Evolutionary conservation across 768 basidiomycete species (phyloP), one percentile per base, ranked within the genome.

Genomic region (Phylloporus sp.): DNA sequence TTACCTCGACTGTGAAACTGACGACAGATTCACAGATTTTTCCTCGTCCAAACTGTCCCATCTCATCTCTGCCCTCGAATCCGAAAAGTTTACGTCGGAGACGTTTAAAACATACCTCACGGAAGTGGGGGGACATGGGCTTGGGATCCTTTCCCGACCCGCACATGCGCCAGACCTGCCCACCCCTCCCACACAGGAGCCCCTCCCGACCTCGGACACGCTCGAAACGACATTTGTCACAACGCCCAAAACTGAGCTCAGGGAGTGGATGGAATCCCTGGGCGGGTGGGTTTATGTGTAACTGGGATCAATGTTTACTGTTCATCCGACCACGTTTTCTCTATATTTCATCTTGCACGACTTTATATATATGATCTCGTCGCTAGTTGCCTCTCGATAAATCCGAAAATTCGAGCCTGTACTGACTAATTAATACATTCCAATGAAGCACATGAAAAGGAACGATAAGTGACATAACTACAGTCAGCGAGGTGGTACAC

Each of bases 121-220:
- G 28, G 80, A 88, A 46, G 90, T 99, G 40, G 96, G 96, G 14
- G 96, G 96, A 46, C 84, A 82, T 55, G 95, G 95, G 9, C 77
- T 95, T 15, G 95, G 95, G 50, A 78, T 99, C 55, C 73, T 91
- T 57, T 82, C 84, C 5, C 81, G 79, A 20, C 73, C 77, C 22
- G 41, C 51, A 20, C 18, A 41, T 9, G 38, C 37, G 36, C 48
- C 53, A 9, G 48, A 48, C 28, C 55, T 60, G 1, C 52, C 52
- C 17, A 70, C 71, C 4, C 63, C 67, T 2, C 61, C 68, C 7
- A 23, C 27, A 11, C 47, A 46, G 13, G 29, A 14, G n/a, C 37
- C 31, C n/a, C 32, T 28, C 3, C 15, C 15, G 6, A 43, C 15
- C 11, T 29, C 17, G 15, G 61, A 66, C 27, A 1, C 38, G 14